Evolutionary conservation across 768 basidiomycete genomes (phyloP).

Genomic region (Suillus tomentosus): DNA sequence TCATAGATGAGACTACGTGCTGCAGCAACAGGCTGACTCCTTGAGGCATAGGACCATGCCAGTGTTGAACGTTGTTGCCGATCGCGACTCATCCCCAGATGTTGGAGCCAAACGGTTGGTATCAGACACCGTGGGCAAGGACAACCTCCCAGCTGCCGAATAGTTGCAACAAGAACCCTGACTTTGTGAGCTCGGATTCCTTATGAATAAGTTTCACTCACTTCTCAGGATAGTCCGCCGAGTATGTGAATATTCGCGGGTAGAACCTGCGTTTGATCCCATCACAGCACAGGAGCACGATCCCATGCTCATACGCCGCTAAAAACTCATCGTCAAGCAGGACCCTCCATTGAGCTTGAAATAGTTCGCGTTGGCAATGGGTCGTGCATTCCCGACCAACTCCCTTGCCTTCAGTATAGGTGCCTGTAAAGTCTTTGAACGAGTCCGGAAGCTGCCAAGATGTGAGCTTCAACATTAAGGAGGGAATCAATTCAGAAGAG

Average conservation of each 20-base stretch:
- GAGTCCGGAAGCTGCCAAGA: conserved; percentile 10
- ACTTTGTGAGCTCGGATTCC: conserved; percentile 12
- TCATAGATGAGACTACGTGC: too few species aligned
- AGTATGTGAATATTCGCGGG: conserved; percentile 21
- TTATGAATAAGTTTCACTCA: too few species aligned
- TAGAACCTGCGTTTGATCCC: conserved; percentile 16
- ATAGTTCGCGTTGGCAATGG: neutral
- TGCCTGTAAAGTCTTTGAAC: conserved; percentile 16
- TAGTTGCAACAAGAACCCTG: conserved; percentile 19
- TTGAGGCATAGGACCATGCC: too few species aligned
- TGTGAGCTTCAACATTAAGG: too few species aligned
- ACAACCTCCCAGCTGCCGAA: conserved; percentile 20
- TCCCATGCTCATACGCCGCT: conserved; percentile 18
- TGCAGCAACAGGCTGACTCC: too few species aligned
- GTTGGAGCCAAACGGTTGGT: conserved; percentile 8
- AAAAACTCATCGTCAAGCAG: conserved; percentile 15
- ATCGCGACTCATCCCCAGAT: too few species aligned
- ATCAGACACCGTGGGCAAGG: conserved; percentile 24
- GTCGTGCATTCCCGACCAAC: too few species aligned
- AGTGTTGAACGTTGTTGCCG: too few species aligned
- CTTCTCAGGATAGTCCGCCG: conserved; percentile 18
- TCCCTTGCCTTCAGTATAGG: too few species aligned
- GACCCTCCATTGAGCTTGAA: too few species aligned
- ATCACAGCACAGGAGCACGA: conserved; percentile 19
- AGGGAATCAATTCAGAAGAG: too few species aligned